These are phyloP conservation scores for Oryza meridionalis DNA, from an alignment of 176 grass and related monocot genomes.

Conservation along the genomic window DNA sequence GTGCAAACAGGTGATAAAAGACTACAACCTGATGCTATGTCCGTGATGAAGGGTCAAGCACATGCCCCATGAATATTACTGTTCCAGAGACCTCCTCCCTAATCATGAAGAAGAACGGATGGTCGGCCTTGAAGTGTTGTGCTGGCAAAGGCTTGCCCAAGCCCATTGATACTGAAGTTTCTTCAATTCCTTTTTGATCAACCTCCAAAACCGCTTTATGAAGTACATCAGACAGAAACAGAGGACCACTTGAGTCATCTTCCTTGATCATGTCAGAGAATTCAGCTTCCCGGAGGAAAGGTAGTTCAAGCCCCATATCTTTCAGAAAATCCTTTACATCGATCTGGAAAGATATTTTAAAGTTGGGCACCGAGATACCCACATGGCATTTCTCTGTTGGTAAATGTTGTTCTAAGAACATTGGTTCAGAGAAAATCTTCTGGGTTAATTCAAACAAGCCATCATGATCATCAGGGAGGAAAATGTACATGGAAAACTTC, in stretches of 20 bases:
- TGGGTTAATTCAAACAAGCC: conserved; percentile 55
- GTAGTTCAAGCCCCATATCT: conserved; percentile 53
- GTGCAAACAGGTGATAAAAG: not conserved
- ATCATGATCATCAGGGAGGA: conserved; percentile 55
- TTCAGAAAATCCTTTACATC: conserved; percentile 49
- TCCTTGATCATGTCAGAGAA: conserved; percentile 56
- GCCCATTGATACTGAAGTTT: conserved; percentile 29
- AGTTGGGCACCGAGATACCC: conserved; percentile 52
- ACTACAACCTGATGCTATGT: conserved; percentile 25
- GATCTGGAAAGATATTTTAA: conserved; percentile 44
- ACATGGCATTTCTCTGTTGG: conserved; percentile 51
- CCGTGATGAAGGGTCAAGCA: conserved; percentile 45
- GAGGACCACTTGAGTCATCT: conserved; percentile 15
- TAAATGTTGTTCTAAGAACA: conserved; percentile 49
- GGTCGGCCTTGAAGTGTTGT: conserved; percentile 44
- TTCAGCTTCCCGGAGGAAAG: conserved; percentile 53
- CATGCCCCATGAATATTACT: conserved; percentile 49
- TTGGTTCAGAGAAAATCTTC: conserved; percentile 46
- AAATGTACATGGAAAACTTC: conserved; percentile 62
- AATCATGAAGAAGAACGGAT: conserved; percentile 58
- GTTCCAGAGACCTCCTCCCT: conserved; percentile 51
- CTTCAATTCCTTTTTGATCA: conserved; percentile 39
- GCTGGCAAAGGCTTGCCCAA: conserved; percentile 43
- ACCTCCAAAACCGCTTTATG: conserved; percentile 57
- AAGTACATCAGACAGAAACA: conserved; percentile 55